Base-by-base conservation (phyloP, 257 asterid species). In the Solanum lycopersicoides region DNA sequence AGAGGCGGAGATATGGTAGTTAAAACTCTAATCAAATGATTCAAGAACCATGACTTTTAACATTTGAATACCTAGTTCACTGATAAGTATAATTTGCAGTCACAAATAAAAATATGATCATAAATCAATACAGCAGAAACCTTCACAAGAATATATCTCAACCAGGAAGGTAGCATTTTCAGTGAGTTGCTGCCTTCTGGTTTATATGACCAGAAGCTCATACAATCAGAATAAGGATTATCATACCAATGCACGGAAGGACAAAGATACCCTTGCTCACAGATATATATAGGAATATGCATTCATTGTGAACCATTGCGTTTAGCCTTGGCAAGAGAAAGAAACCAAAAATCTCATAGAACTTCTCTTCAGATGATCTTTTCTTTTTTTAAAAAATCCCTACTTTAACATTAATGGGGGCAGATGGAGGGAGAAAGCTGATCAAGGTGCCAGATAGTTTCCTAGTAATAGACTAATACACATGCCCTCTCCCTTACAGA, bases 401-500 rank as follows among this genome's bases (percentile, higher is more conserved):
- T 28, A 45, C 10, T 44, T 25, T 45, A 79, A 28, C 25, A 45
- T 79, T 8, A 15, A 44, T 14, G 65, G 41, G 12, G n/a, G 9
- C 9, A 28, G 85, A 66, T 41, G n/a, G 69, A 60, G 60, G 80
- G 65, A 50, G 41, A 69, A 84, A 76, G 2, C 47, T n/a, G 71
- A 71, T 87, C 68, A 32, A 83, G 53, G 42, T 86, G 41, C 66
- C 71, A 76, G 47, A 86, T 76, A 79, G 86, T 23, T 85, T 42
- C 53, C 60, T 69, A 73, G 41, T 47, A 44, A 44, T 16, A 10
- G 25, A 42, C 6, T 39, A 18, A 25, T 39, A 47, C 20, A 14
- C 14, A 14, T 14, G 8, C 59, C 8, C 90, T 95, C 97, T 35
- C 97, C 98, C 94, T 95, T 96, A 30, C 99, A 95, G 18, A 94